A percentile compares a stretch with the other conserved stretches of the same genome.
phyloP scores from a whole-genome alignment of 2,329 filamentous ascomycete genomes.

The Diaporthe batatas region DNA sequence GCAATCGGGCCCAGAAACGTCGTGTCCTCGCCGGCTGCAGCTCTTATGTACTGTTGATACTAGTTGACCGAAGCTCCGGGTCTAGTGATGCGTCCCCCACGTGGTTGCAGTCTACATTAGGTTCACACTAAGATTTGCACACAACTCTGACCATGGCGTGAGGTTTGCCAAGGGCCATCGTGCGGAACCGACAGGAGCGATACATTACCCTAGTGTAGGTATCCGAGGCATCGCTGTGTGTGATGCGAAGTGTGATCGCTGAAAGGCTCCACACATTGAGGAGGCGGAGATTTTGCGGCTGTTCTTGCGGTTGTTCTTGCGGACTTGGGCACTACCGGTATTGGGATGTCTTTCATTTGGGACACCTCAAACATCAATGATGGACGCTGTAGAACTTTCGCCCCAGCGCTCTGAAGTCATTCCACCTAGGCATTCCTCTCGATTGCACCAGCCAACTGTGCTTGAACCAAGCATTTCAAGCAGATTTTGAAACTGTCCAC shows the following conservation, averaged over 20 bases:
- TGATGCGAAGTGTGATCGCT: neutral
- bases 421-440: too few relatives aligned
- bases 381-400: too few relatives aligned
- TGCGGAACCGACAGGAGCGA: neutral
- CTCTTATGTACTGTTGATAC: conserved; percentile 3
- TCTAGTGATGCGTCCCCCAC: conserved; percentile 25
- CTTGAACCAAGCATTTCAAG: too few relatives aligned
- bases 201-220: too few relatives aligned
- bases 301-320: too few relatives aligned
- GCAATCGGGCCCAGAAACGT: conserved; percentile 19
- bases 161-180: conserved; percentile 1
- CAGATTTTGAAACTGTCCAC: too few relatives aligned
- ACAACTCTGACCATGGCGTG: conserved; percentile 25
- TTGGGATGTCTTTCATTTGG: neutral
- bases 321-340: too few relatives aligned
- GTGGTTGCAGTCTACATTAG: conserved; percentile 11
- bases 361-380: too few relatives aligned
- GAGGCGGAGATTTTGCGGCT: neutral
- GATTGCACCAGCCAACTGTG: too few relatives aligned
- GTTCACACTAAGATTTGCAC: conserved; percentile 26
- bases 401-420: too few relatives aligned
- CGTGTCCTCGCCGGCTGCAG: conserved; percentile 9
- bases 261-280: neutral
- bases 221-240: too few relatives aligned
- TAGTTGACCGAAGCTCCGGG: neutral